Percentiles rank a stretch among this genome's conserved stretches.
These are phyloP conservation scores for Hibiscus trionum DNA, from an alignment of 345 rosid species.

Conservation along the genomic window DNA sequence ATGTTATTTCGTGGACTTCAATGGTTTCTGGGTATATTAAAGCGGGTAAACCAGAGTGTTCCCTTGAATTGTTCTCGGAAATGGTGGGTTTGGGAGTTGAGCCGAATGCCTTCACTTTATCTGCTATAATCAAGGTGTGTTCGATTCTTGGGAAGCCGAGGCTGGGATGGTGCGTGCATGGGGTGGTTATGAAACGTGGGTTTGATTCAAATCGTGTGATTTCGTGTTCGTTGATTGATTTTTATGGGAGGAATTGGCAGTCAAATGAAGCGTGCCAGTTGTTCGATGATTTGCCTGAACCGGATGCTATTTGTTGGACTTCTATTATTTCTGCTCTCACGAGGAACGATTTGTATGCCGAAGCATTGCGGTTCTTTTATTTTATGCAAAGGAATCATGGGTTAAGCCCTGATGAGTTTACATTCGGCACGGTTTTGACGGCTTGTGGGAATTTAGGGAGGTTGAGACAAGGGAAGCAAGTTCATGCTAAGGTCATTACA, in stretches of 20 bases:
- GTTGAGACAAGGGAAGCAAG: slow-evolving; percentile 68
- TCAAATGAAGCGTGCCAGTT: slow-evolving; percentile 40
- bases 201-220: slow-evolving; percentile 49
- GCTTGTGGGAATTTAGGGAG: slow-evolving; percentile 75
- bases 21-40: slow-evolving; percentile 67
- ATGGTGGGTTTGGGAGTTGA: slow-evolving; percentile 61
- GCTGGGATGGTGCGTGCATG: slow-evolving; percentile 64
- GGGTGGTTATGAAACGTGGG: slow-evolving; percentile 49
- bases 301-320: slow-evolving; percentile 80
- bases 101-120: slow-evolving; percentile 69
- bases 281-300: slow-evolving; percentile 70
- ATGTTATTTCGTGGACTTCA: slow-evolving; percentile 77
- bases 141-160: slow-evolving; percentile 44
- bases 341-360: slow-evolving; percentile 50
- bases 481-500: slow-evolving; percentile 55
- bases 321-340: slow-evolving; percentile 58
- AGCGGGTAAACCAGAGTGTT: slow-evolving; percentile 35
- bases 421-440: slow-evolving; percentile 65
- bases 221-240: slow-evolving; percentile 54
- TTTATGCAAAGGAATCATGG: slow-evolving; percentile 43
- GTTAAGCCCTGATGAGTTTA: slow-evolving; percentile 55
- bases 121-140: slow-evolving; percentile 72
- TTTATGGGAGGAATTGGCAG: slow-evolving; percentile 55
- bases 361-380: slow-evolving; percentile 48
- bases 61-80: slow-evolving; percentile 54